These are phyloP conservation scores for Megacollybia marginata DNA, from an alignment of 768 basidiomycete genomes.

Conservation along the genomic window DNA sequence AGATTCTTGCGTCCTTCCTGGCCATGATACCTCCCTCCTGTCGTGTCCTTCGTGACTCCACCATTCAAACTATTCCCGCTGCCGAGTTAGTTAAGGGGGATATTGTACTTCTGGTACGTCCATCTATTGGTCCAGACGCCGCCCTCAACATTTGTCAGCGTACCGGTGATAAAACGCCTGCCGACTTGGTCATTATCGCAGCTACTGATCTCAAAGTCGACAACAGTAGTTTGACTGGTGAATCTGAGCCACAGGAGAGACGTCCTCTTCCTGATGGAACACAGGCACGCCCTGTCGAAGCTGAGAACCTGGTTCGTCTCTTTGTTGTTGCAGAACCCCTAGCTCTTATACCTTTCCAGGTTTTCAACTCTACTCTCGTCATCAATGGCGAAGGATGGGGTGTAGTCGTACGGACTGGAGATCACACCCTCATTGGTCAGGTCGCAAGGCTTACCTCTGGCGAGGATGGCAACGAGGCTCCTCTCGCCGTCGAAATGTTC, in stretches of 20 bases:
- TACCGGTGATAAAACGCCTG: constrained; percentile 65
- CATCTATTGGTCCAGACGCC: background rate
- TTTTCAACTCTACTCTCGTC: constrained; percentile 64
- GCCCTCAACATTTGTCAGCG: constrained; percentile 31
- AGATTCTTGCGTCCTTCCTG: constrained; percentile 63
- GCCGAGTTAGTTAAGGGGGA: constrained; percentile 61
- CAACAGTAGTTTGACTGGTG: constrained; percentile 65
- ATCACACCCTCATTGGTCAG: constrained; percentile 65
- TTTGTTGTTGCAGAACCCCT: background rate
- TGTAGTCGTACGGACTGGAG: constrained; percentile 61
- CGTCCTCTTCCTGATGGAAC: constrained; percentile 39
- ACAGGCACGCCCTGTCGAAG: constrained; percentile 45
- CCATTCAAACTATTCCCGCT: constrained; percentile 48
- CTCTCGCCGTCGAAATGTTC: constrained; percentile 61
- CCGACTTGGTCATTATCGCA: constrained; percentile 54
- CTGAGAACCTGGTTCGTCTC: constrained; percentile 49
- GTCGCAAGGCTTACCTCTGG: constrained; percentile 61
- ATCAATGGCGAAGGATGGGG: constrained; percentile 73
- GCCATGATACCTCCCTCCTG: constrained; percentile 70
- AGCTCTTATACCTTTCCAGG: constrained; percentile 22
- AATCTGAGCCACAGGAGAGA: constrained; percentile 65
- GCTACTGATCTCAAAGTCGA: constrained; percentile 62
- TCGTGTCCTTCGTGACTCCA: constrained; percentile 52
- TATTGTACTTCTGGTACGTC: constrained; percentile 49
- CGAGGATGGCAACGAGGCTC: constrained; percentile 57